These are phyloP conservation scores for Phytophthora fragariaefolia DNA, from an alignment of 352 stramenopile species.

Conservation along the genomic window DNA sequence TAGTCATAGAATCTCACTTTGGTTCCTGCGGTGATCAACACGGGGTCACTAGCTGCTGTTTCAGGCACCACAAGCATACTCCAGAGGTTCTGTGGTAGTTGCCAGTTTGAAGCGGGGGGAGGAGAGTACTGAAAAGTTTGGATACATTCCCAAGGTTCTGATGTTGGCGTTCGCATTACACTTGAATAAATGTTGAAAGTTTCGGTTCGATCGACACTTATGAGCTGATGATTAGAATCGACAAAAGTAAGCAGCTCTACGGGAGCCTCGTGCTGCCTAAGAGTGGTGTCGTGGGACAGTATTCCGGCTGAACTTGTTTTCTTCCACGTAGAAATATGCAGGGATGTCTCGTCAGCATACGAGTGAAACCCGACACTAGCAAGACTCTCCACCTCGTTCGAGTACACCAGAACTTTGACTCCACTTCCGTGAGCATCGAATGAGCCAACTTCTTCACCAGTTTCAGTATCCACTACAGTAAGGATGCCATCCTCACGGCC, in stretches of 20 bases:
- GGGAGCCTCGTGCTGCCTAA: constrained; percentile 46
- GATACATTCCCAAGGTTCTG: constrained; percentile 57
- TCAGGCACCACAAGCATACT: constrained; percentile 55
- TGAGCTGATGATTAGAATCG: constrained; percentile 63
- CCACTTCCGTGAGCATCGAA: constrained; percentile 69
- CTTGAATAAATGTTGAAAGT: constrained; percentile 58
- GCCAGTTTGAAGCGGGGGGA: constrained; percentile 25
- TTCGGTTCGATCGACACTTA: constrained; percentile 57
- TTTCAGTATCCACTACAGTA: constrained; percentile 62
- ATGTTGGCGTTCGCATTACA: constrained; percentile 51
- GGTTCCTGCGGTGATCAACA: constrained; percentile 53
- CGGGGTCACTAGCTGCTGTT: constrained; percentile 53
- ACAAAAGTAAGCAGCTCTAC: constrained; percentile 59
- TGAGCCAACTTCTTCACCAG: constrained; percentile 43
- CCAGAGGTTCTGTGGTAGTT: constrained; percentile 37
- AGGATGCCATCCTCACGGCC: constrained; percentile 66
- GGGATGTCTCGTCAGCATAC: constrained; percentile 71
- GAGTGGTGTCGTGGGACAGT: constrained; percentile 40
- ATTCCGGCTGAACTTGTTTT: constrained; percentile 39
- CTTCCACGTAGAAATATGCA: constrained; percentile 63
- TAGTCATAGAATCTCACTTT: constrained; percentile 64
- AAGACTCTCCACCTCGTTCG: constrained; percentile 53
- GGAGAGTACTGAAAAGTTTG: constrained; percentile 44
- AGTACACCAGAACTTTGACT: constrained; percentile 60
- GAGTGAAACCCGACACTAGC: constrained; percentile 66